Evolutionary conservation across 208 protist genomes (phyloP), one percentile per base, ranked within the genome.

Genomic region (Acanthamoeba triangularis): DNA sequence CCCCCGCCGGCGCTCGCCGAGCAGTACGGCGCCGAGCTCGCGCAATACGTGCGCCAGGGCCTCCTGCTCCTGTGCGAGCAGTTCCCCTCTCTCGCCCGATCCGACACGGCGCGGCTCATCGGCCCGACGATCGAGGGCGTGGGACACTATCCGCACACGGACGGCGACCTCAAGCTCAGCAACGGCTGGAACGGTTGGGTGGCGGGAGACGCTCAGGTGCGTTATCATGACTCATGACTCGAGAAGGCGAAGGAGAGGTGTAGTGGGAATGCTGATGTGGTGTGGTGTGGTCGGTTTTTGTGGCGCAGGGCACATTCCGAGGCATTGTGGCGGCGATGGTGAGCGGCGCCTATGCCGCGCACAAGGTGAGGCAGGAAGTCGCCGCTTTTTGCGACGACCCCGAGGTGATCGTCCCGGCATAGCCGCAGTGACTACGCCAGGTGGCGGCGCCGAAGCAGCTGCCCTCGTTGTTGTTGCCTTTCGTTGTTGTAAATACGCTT

Each of bases 291-390:
- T 52, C 49, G 49, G 11, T 11, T 11, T 4, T 11, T 52, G 49
- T 52, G 3, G 49, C 4, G 3, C 25, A 63, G 49, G 80, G 80
- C 4, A 63, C 54, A 41, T 88, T 88, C 44, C 80, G 80, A 35
- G 80, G 80, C 25, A 88, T 88, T 23, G 80, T 88, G 80, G 80
- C 80, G n/a, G 80, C 80, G 49, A 88, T 88, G 80, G 80, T 88
- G 16, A 88, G 80, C 54, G 80, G 80, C 6, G 44, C 44, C 35
- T 88, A 88, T 47, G 80, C 54, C 18, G 80, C 80, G 6, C 80
- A 63, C n/a, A 63, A 88, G 80, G 28, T 88, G 30, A 10, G 37
- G 30, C 69, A 78, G 35, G 35, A 44, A 47, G 5, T 78, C 8
- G 35, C 18, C 18, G 35, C 69, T n/a, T n/a, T n/a, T 23, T 47